A percentile compares a stretch with the other conserved stretches of the same genome.
Evolutionary conservation across 495 filamentous ascomycete genomes (phyloP).

Genomic region (Podospora didyma): DNA sequence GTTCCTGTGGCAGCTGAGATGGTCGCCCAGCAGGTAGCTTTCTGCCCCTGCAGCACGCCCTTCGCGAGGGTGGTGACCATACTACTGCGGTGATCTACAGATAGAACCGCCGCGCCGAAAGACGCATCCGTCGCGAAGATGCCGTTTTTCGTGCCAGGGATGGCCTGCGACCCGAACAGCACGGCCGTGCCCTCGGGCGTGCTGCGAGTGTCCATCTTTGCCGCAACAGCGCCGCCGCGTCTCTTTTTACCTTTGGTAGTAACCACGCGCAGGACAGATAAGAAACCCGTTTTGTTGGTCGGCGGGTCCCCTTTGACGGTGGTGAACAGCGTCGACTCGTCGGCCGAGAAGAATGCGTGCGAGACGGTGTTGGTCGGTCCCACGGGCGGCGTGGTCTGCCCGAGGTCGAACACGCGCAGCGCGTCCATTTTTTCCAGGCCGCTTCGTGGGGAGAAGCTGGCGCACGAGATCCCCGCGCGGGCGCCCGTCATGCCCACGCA

Average conservation of each 20-base stretch:
- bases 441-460: conserved; percentile 28
- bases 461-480: conserved; percentile 49
- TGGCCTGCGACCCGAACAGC: conserved; percentile 48
- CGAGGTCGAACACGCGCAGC: conserved; percentile 40
- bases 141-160: conserved; percentile 33
- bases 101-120: conserved; percentile 47
- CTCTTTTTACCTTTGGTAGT: neutral
- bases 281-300: conserved; percentile 51
- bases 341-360: conserved; percentile 49
- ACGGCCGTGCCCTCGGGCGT: conserved; percentile 47
- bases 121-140: conserved; percentile 53
- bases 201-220: conserved; percentile 19
- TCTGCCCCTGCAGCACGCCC: conserved; percentile 38
- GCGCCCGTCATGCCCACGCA: conserved; percentile 53
- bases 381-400: conserved; percentile 47
- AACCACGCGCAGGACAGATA: conserved; percentile 35
- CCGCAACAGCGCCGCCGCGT: conserved; percentile 6
- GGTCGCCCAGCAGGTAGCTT: conserved; percentile 54
- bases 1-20: conserved; percentile 36
- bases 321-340: conserved; percentile 44
- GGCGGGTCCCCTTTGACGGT: conserved; percentile 52
- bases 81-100: no score
- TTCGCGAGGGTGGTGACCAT: neutral
- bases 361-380: conserved; percentile 51
- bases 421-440: conserved; percentile 39